Percentiles rank a stretch among this genome's conserved stretches.
These are phyloP conservation scores for Exophiala sp. DNA, from an alignment of 2,329 filamentous ascomycete species.

Conservation along the genomic window DNA sequence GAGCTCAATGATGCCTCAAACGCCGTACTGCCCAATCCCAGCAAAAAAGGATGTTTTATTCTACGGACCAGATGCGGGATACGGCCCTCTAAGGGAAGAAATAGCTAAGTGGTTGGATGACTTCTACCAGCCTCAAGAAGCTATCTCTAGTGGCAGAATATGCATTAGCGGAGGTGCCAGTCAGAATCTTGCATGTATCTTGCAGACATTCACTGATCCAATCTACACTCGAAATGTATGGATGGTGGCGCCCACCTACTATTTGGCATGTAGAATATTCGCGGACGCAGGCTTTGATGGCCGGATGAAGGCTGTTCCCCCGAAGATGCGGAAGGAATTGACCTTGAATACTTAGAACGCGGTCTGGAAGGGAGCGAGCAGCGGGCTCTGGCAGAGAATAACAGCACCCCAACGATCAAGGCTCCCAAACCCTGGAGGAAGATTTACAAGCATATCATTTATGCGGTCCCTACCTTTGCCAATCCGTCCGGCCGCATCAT, in stretches of 20 bases:
- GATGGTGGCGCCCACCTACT: conserved; percentile 77
- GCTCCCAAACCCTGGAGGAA: conserved; percentile 58
- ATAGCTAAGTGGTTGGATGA: conserved; percentile 64
- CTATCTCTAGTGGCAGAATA: conserved; percentile 54
- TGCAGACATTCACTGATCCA: conserved; percentile 77
- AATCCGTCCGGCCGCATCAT: conserved; percentile 85
- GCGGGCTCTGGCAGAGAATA: conserved; percentile 36
- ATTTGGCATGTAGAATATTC: conserved; percentile 79
- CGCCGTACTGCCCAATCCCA: conserved; percentile 15
- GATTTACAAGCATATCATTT: conserved; percentile 80
- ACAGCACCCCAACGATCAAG: conserved; percentile 50
- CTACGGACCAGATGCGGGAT: conserved; percentile 75
- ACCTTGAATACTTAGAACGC: conserved; percentile 55
- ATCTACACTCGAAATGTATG: conserved; percentile 67
- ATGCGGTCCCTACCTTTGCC: conserved; percentile 78
- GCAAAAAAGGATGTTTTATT: conserved; percentile 52
- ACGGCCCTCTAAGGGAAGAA: conserved; percentile 60
- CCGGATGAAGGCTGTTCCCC: conserved; percentile 61
- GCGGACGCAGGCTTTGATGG: conserved; percentile 69
- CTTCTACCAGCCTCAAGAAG: conserved; percentile 50
- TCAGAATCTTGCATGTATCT: conserved; percentile 70
- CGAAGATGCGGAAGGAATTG: conserved; percentile 71
- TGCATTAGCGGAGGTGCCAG: conserved; percentile 80
- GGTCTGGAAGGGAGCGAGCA: conserved; percentile 49
- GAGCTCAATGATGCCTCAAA: conserved; percentile 57